Evolutionary conservation across 2,329 filamentous ascomycete genomes (phyloP), one percentile per base, ranked within the genome.

Genomic region (Fusarium nygamai): DNA sequence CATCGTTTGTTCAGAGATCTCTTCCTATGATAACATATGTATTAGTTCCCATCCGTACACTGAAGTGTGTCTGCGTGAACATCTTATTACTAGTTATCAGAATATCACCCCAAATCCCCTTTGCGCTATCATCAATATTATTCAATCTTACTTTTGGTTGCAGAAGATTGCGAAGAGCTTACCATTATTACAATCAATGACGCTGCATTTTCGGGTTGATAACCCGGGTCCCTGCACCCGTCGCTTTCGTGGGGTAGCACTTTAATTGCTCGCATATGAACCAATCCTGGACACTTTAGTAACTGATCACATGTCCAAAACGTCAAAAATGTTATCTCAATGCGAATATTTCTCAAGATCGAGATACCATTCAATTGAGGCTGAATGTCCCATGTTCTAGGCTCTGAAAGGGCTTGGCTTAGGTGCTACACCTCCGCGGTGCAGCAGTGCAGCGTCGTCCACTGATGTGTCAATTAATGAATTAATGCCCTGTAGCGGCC

Each of bases 391-490:
- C 3, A 9, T 38, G 60, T 44, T 70, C 53, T n/a, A 50, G 51
- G 19, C 36, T 29, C 27, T 20, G 20, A 33, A 11, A 44, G 14
- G 20, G 44, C 34, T 60, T 50, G 8, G n/a, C 13, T 17, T 9
- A 22, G 39, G 41, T 24, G 27, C n/a, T 44, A 20, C 33, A 70
- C 33, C 53, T 70, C 67, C 67, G 67, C 67, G 67, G 67, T 60
- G 11, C 7, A 13, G 13, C 16, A 67, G 7, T 20, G 20, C 10
- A 43, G 39, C 41, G 11, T 14, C 19, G 14, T 24, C 34, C 22
- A n/a, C 19, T 24, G 66, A 70, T 70, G 66, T 70, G 67, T 70
- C 67, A 70, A 61, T n/a, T 48, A 41, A 71, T 71, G 67, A 71
- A 56, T 65, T 58, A 70, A 60, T 70, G 38, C 36, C 46, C 27